These are phyloP conservation scores for Ustilago vetiveriae DNA, from an alignment of 1,284 basidiomycete genomes.

Conservation along the genomic window DNA sequence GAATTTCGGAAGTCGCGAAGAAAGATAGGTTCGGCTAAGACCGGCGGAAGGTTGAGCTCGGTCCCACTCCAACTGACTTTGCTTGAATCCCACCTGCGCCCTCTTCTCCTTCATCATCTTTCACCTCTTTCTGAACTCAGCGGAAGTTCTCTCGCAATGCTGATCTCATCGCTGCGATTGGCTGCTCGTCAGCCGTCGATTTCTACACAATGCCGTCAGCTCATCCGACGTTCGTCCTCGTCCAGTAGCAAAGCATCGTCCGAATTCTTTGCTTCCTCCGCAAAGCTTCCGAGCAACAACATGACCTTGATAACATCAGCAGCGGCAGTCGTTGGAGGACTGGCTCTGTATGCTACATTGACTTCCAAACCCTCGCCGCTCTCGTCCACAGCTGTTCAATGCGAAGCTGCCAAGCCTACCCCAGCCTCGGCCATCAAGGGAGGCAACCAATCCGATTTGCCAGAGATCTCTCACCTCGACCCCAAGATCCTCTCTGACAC, in stretches of 20 bases:
- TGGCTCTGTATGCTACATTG: constrained; percentile 16
- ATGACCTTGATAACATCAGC: constrained; percentile 12
- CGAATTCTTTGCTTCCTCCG: constrained; percentile 9
- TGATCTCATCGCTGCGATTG: constrained; percentile 27
- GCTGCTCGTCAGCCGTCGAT: constrained; percentile 14
- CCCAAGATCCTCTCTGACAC: constrained; percentile 47
- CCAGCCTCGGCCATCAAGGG: constrained; percentile 37
- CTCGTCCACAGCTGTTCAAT: constrained; percentile 15
- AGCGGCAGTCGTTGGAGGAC: constrained; percentile 16
- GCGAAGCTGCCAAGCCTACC: constrained; percentile 37
- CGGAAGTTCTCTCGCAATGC: constrained; percentile 6
- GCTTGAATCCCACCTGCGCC: neutral
- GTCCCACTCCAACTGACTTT: neutral
- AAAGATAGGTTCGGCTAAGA: constrained; percentile 2
- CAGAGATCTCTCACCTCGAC: constrained; percentile 60
- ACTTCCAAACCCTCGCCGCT: constrained; percentile 5
- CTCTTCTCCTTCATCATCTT: neutral
- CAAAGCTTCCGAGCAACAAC: constrained; percentile 2
- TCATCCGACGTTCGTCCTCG: constrained; percentile 20
- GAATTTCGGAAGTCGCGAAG: neutral
- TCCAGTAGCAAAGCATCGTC: constrained; percentile 6
- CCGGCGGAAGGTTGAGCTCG: neutral
- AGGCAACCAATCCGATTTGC: constrained; percentile 51
- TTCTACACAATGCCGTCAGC: constrained; percentile 1
- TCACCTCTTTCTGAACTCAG: neutral